Evolutionary conservation across 495 filamentous ascomycete species (phyloP).

Genomic region (Penicillium chermesinum): DNA sequence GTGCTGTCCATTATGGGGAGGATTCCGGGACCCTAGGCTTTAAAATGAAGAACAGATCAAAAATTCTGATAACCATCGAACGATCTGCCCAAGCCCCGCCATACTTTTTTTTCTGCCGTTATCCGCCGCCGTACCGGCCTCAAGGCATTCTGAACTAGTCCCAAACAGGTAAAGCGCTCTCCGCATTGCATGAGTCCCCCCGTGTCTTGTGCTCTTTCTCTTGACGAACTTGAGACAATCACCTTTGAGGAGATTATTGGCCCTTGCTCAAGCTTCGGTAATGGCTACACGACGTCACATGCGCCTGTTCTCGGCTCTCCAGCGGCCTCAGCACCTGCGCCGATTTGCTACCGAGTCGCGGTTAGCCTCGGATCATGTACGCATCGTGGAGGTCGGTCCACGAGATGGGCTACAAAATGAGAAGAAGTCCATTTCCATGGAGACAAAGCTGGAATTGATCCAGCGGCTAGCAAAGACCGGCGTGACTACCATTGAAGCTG

Average conservation of each 20-base stretch:
- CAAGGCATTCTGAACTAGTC: constrained; percentile 12
- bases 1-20: constrained; percentile 18
- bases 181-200: constrained; percentile 17
- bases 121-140: neutral
- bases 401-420: constrained; percentile 96
- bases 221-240: neutral
- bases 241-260: neutral
- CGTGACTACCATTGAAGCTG: constrained; percentile 83
- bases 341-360: constrained; percentile 43
- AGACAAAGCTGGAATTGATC: constrained; percentile 83
- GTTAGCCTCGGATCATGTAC: constrained; percentile 50
- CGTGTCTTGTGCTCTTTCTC: neutral
- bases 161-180: constrained; percentile 18
- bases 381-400: constrained; percentile 88
- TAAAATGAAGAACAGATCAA: neutral
- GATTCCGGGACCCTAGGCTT: neutral
- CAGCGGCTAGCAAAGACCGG: constrained; percentile 77
- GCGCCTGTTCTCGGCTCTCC: constrained; percentile 30
- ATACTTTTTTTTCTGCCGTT: constrained; percentile 15
- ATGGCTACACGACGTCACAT: constrained; percentile 21
- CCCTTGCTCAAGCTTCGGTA: constrained; percentile 4
- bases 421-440: constrained; percentile 71
- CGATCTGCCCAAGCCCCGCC: constrained; percentile 1
- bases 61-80: neutral
- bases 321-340: constrained; percentile 23